Percentiles rank a stretch among this genome's conserved stretches.
Evolutionary conservation across 257 asterid genomes (phyloP).

Genomic region (Nicotiana benthamiana): DNA sequence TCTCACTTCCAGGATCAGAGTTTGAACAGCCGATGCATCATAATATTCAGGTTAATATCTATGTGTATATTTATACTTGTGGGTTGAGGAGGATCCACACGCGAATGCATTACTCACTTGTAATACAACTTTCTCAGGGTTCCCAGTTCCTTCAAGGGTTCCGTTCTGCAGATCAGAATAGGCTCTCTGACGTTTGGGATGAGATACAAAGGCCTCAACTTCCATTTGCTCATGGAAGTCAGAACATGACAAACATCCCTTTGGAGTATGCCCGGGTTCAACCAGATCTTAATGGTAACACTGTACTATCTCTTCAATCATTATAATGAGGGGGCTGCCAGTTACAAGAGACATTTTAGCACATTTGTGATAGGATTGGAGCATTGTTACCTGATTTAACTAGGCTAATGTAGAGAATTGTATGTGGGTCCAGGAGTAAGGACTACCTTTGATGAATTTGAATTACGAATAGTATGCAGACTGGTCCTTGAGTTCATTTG

Average conservation of each 20-base stretch:
- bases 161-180: slow-evolving; percentile 61
- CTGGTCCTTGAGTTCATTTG: background rate
- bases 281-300: slow-evolving; percentile 66
- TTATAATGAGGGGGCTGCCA: too few relatives aligned
- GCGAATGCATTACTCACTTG: background rate
- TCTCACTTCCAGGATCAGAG: slow-evolving; percentile 82
- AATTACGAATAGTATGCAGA: background rate
- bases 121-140: slow-evolving; percentile 38
- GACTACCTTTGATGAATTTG: background rate
- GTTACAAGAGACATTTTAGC: too few relatives aligned
- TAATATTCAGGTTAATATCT: slow-evolving; percentile 57
- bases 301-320: slow-evolving; percentile 3
- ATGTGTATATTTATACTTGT: background rate
- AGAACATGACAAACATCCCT: slow-evolving; percentile 45
- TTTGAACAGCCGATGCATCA: slow-evolving; percentile 54
- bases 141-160: slow-evolving; percentile 81
- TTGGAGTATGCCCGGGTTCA: slow-evolving; percentile 44
- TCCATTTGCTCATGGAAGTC: slow-evolving; percentile 39
- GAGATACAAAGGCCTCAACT: slow-evolving; percentile 77
- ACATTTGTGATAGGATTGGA: too few relatives aligned
- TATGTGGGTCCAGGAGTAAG: too few relatives aligned
- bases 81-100: background rate
- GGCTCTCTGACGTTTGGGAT: slow-evolving; percentile 89
- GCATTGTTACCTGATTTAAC: too few relatives aligned
- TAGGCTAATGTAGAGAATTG: too few relatives aligned